Conservation (phyloP, 192 early-diverging fungal species). For the Coemansia sp. region DNA sequence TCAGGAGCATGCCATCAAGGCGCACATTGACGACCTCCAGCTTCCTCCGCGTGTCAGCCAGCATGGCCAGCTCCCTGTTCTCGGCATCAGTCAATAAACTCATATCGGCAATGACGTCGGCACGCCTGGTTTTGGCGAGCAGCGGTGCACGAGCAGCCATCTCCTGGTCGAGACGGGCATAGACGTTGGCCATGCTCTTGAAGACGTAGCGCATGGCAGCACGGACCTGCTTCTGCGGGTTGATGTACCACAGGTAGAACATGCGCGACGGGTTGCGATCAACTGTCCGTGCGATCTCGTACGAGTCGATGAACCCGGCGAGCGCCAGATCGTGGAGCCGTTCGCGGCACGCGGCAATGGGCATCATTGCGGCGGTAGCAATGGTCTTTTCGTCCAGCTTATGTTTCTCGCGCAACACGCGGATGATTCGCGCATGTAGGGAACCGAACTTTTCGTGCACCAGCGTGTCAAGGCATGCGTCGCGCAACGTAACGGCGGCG, state of each 20-base stretch:
- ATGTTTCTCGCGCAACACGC: constrained; percentile 68
- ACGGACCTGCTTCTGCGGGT: constrained; percentile 53
- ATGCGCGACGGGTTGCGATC: constrained; percentile 76
- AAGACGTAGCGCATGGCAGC: constrained; percentile 57
- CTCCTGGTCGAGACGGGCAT: constrained; percentile 58
- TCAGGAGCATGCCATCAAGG: constrained; percentile 44
- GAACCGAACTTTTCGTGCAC: constrained; percentile 63
- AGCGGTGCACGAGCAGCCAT: constrained; percentile 49
- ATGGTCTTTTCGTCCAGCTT: constrained; percentile 76
- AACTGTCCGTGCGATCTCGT: constrained; percentile 70
- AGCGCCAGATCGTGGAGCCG: constrained; percentile 58
- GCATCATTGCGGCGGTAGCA: constrained; percentile 67
- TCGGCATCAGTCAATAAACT: constrained; percentile 57
- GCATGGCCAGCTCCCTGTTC: constrained; percentile 44
- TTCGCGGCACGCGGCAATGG: constrained; percentile 62
- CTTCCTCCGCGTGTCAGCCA: constrained; percentile 48
- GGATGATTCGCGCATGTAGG: constrained; percentile 61
- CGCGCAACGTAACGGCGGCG: constrained; percentile 57
- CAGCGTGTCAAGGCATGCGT: constrained; percentile 57
- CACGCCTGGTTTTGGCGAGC: constrained; percentile 63
- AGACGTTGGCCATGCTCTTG: constrained; percentile 60
- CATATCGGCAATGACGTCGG: constrained; percentile 61
- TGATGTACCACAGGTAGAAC: constrained; percentile 70
- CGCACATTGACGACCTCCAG: constrained; percentile 53
- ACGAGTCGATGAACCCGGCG: constrained; percentile 53